These are phyloP conservation scores for Talaromyces rugulosus DNA, from an alignment of 2,329 filamentous ascomycete genomes.

Conservation along the genomic window DNA sequence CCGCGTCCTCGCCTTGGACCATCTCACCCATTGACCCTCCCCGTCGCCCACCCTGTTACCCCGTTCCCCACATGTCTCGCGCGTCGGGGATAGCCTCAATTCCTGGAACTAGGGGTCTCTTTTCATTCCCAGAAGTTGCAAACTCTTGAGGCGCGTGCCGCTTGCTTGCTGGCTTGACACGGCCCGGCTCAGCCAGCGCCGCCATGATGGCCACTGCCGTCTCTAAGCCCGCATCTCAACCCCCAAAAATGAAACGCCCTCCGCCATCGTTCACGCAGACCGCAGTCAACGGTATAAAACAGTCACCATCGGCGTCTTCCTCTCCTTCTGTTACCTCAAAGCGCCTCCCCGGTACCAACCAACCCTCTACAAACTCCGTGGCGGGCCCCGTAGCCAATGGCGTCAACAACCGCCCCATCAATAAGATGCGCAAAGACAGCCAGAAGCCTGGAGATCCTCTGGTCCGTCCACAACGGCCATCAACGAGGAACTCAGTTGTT, in stretches of 20 bases:
- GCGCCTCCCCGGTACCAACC: slow-evolving; percentile 51
- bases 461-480: slow-evolving; percentile 28
- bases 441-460: slow-evolving; percentile 34
- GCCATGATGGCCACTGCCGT: slow-evolving; percentile 42
- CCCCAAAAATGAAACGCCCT: slow-evolving; percentile 64
- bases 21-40: slow-evolving; percentile 1
- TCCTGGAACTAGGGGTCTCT: slow-evolving; percentile 29
- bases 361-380: slow-evolving; percentile 43
- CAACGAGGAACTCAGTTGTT: slow-evolving; percentile 27
- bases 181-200: slow-evolving; percentile 10
- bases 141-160: slow-evolving; percentile 23
- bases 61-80: slow-evolving; percentile 44
- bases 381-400: slow-evolving; percentile 42
- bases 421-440: slow-evolving; percentile 57
- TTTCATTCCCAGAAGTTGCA: slow-evolving; percentile 21
- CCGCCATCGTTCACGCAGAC: slow-evolving; percentile 62
- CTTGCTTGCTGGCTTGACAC: slow-evolving; percentile 12
- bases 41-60: slow-evolving; percentile 16
- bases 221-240: slow-evolving; percentile 40
- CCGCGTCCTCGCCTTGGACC: slow-evolving; percentile 1
- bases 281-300: slow-evolving; percentile 52
- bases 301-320: slow-evolving; percentile 56
- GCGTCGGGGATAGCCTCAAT: slow-evolving; percentile 37
- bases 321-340: slow-evolving; percentile 53
- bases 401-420: slow-evolving; percentile 32